Percentiles rank a stretch among this genome's conserved stretches.
phyloP scores from a whole-genome alignment of 2,329 filamentous ascomycete species.

The Diaporthe citrichinensis region DNA sequence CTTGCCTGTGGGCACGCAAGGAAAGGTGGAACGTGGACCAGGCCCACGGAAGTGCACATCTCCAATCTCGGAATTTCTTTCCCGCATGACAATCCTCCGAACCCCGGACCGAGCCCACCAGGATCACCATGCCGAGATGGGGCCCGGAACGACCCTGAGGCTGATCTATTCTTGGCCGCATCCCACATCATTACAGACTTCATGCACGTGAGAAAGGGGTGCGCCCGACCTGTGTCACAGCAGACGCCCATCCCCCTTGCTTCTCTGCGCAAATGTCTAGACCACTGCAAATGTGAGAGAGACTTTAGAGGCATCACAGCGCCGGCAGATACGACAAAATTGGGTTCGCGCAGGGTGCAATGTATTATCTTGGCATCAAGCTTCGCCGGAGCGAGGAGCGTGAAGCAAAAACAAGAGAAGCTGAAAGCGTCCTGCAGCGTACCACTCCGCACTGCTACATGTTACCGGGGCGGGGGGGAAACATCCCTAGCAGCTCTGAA shows the following conservation, averaged over 20 bases:
- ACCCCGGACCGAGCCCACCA: slow-evolving; percentile 10
- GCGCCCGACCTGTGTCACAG: background rate
- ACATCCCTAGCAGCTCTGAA: background rate
- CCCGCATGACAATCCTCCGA: background rate
- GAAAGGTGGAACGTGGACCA: background rate
- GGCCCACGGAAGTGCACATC: background rate
- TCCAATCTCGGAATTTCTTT: slow-evolving; percentile 12
- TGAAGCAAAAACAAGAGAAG: background rate
- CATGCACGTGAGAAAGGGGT: background rate
- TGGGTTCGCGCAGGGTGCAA: background rate
- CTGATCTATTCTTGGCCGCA: slow-evolving; percentile 23
- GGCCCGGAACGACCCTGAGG: slow-evolving; percentile 3
- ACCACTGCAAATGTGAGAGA: background rate
- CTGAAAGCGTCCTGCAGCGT: background rate
- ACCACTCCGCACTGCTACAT: background rate
- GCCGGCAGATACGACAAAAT: background rate
- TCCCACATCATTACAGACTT: background rate
- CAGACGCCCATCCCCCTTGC: no score
- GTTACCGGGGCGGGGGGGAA: background rate
- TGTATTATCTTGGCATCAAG: no score
- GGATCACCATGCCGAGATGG: background rate
- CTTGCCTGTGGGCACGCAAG: background rate
- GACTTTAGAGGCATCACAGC: background rate
- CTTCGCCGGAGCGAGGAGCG: background rate
- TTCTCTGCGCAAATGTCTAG: no score